Evolutionary conservation across 345 rosid species (phyloP), one percentile per base, ranked within the genome.

Genomic region (Gossypium rotundifolium): DNA sequence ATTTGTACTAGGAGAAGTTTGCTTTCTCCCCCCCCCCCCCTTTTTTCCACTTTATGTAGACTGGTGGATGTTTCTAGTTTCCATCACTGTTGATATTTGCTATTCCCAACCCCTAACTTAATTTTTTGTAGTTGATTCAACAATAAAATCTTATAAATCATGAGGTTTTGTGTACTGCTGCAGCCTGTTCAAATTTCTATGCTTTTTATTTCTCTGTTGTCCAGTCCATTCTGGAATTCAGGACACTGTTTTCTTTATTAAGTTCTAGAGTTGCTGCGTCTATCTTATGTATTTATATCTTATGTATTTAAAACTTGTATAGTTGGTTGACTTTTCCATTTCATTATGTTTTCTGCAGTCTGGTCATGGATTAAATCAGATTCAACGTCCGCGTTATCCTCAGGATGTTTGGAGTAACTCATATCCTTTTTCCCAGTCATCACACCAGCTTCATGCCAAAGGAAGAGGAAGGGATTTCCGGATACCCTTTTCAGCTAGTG

Each of bases 321-420:
- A 17, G 68, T 48, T 18, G 59, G 33, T n/a, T 5, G 76, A 62
- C 11, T n/a, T 49, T 18, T 78, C 8, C 7, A 16, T 65, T 73
- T 29, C 52, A 9, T 17, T 65, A 52, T 76, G 74, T 73, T 80
- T 81, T 42, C 23, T 80, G 85, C 91, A 88, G 91, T 63, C 86
- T 57, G 85, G 77, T 45, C 82, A 72, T 69, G 82, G 88, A 76
- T 77, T 76, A 29, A 71, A 70, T 75, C 85, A 78, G 65, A 75
- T 69, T 57, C 38, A 60, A 61, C 83, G 76, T 49, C 72, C 87
- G 52, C 71, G 10, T 17, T 77, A 84, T 77, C 74, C 84, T 81
- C 85, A 67, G 77, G 93, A 88, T 70, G 75, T 80, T 62, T 77
- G 88, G 92, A 87, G 76, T 78, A 67, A 80, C 65, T 75, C 83